phyloP scores from a whole-genome alignment of 257 asterid species.

The Jacaranda mimosifolia region DNA sequence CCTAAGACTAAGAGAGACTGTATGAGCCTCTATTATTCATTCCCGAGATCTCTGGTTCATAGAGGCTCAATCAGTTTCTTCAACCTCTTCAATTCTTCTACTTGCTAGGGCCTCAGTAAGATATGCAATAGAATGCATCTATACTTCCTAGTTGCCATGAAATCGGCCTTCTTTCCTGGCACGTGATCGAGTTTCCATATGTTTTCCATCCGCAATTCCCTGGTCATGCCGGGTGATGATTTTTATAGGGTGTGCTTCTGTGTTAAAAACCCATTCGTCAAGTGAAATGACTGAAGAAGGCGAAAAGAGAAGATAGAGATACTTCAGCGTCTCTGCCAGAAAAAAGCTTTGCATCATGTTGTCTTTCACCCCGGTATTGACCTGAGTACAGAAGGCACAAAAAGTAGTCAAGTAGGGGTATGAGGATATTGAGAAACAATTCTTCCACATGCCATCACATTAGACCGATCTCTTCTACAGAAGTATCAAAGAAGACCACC shows the following conservation, averaged over 20 bases:
- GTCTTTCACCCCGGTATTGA: conserved; percentile 92
- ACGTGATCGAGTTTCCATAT: conserved; percentile 56
- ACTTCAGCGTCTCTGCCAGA: conserved; percentile 95
- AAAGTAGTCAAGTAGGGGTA: not conserved
- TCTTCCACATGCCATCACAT: not conserved
- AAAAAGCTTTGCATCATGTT: conserved; percentile 99
- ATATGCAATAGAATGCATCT: conserved; percentile 31
- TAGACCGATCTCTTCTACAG: not conserved
- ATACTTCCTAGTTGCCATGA: conserved; percentile 49
- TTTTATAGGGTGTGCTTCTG: conserved; percentile 97
- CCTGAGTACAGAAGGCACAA: conserved; percentile 56
- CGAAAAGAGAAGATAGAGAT: conserved; percentile 96
- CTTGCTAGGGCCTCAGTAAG: conserved; percentile 34
- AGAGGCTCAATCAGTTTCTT: conserved; percentile 20
- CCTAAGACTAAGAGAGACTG: not conserved
- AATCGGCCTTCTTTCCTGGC: conserved; percentile 93
- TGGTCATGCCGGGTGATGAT: conserved; percentile 67
- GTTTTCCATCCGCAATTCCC: conserved; percentile 36
- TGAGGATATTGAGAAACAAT: not conserved
- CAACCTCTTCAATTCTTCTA: conserved; percentile 19
- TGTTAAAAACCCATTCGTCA: conserved; percentile 99
- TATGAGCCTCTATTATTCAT: conserved; percentile 22
- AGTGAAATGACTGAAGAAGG: conserved; percentile 90
- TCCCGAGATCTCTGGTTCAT: not conserved
- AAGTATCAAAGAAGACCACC: not conserved